Base-by-base conservation (phyloP, 192 early-diverging fungal species). In the Phycomyces nitens region DNA sequence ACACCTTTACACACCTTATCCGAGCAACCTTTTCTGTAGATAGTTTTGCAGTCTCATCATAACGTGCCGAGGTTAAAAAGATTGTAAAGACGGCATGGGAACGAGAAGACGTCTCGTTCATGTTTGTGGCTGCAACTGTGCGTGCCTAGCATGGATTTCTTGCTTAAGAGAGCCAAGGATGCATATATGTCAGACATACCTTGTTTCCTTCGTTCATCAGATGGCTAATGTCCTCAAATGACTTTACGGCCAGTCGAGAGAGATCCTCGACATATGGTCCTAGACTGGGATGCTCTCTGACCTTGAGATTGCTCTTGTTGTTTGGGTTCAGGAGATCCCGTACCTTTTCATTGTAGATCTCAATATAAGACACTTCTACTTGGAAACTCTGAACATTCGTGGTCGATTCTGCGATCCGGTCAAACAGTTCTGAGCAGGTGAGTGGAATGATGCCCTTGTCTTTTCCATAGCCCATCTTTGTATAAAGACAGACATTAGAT, bases 251-350 rank as follows among this genome's bases (percentile, higher is more conserved):
- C 3, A 95, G 80, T 58, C 87, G 87, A 8, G 89, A 92, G 56
- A 96, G 68, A 64, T 96, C 95, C 70, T 96, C 94, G 39, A 96
- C 94, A 66, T 96, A 98, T 0, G 94, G 92, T 1, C 88, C 89
- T 14, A 89, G 75, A 12, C 80, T 79, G 8, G 91, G 92, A 66
- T 90, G 89, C 74, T 92, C 89, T 40, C 91, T 82, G 3, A 97
- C 89, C 26, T 87, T 84, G 59, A 94, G 74, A 26, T 84, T 85
- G 18, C 79, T 80, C 14, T 87, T 79, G 29, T 88, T 82, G 52
- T 81, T 81, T 22, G 90, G 90, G 59, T 89, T 91, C 9, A 94
- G 73, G 38, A 94, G 69, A 74, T 94, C 92, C 0, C 88, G 80
- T 27, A 94, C 92, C 0, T 81, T 78, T 71, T 94, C 92, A 66